Conservation (phyloP, 2,329 filamentous ascomycete species). For the Neobulgaria alba region DNA sequence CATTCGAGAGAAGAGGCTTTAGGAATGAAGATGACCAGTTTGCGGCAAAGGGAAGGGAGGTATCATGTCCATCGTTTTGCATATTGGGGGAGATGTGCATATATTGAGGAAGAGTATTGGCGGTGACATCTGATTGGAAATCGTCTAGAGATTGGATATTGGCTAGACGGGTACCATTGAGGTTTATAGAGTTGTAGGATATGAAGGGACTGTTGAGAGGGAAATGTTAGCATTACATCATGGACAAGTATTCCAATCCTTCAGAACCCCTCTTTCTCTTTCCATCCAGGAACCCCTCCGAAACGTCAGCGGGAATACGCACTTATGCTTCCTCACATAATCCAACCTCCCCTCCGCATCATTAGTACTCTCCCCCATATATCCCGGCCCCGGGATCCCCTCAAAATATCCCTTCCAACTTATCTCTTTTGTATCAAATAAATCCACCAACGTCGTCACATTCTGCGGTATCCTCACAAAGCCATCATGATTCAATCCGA, state of each 20-base stretch:
- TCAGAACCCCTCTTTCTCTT: not conserved
- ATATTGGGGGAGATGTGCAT: constrained; percentile 55
- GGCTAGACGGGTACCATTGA: constrained; percentile 41
- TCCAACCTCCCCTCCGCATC: constrained; percentile 30
- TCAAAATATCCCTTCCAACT: constrained; percentile 40
- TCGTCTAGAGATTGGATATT: constrained; percentile 54
- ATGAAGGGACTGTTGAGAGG: constrained; percentile 34
- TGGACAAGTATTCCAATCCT: not conserved
- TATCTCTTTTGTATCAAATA: constrained; percentile 35
- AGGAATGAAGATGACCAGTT: constrained; percentile 45
- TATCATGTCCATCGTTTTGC: constrained; percentile 58
- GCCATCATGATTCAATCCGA: constrained; percentile 39
- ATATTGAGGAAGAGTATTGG: constrained; percentile 54
- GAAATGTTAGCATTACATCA: too few relatives aligned
- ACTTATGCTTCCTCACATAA: constrained; percentile 29
- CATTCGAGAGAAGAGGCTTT: constrained; percentile 41
- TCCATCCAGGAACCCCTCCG: not conserved
- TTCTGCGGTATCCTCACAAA: constrained; percentile 36
- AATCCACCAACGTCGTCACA: constrained; percentile 38
- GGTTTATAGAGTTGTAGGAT: constrained; percentile 45
- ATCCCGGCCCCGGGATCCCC: constrained; percentile 37
- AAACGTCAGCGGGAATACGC: constrained; percentile 2
- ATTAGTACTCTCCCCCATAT: constrained; percentile 35
- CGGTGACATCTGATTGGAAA: constrained; percentile 50
- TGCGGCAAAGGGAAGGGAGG: constrained; percentile 41